Base-by-base conservation (phyloP, 1,139 yeast genomes). In the Pneumocystis oryctolagi region DNA sequence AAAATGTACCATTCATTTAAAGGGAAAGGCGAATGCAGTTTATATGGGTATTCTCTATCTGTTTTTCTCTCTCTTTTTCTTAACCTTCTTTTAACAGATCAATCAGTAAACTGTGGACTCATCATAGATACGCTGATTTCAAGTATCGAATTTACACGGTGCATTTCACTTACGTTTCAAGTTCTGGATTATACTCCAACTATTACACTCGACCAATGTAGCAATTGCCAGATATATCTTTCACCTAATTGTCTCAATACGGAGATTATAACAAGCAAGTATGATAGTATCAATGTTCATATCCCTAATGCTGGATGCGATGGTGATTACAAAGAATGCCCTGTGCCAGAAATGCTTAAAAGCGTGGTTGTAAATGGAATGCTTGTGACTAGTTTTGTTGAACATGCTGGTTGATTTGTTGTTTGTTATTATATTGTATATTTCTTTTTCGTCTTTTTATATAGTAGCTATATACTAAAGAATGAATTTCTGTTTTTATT, bases 381-480 rank as follows among this genome's bases (percentile, higher is more conserved):
- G 67, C 70, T 83, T 64, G 73, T 73, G 47, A 79, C 82, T 62
- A 72, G 76, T 61, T 80, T 84, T 66, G 86, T 83, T 62, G 85
- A 82, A 70, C 85, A 82, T 71, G 78, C 80, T 9, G 9, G 57
- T 20, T 59, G 20, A 67, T 6, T 37, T 37, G 2, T 9, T 65
- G 60, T 68, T 63, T 63, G 71, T 66, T 62, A 76, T 35, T 35
- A 28, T 12, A 57, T 35, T 12, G 40, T 60, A 64, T 64, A 18
- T 62, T 37, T 65, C 34, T 39, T 57, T 57, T 57, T 20, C 59
- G 40, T 57, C 64, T 85, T 78, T 94, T 84, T 65, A 84, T 84
- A 75, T 92, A 92, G 81, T 85, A 89, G 95, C 89, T 87, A 79
- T 87, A 90, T 57, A 97, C 96, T 74, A 96, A 84, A 76, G 90